These are phyloP conservation scores for Boletales sp. DNA, from an alignment of 768 basidiomycete species.

Conservation along the genomic window DNA sequence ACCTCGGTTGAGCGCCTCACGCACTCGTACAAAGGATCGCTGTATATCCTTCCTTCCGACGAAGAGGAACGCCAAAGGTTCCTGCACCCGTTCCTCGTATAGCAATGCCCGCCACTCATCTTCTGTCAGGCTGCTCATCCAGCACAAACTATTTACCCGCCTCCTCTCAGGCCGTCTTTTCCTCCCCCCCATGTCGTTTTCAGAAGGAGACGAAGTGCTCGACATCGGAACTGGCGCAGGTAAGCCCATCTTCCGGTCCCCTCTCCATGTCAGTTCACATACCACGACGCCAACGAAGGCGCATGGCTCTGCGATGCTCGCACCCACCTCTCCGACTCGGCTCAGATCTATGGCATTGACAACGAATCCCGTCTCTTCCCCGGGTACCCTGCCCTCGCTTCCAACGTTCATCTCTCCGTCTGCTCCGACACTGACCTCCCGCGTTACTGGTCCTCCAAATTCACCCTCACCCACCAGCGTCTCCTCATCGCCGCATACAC, in stretches of 20 bases:
- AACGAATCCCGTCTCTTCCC: constrained; percentile 24
- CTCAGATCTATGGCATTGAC: constrained; percentile 24
- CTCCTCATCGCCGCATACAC: constrained; percentile 29
- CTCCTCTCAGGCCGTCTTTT: constrained; percentile 21
- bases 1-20: constrained; percentile 8
- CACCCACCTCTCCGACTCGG: constrained; percentile 11
- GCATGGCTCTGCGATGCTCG: constrained; percentile 22
- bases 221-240: constrained; percentile 22
- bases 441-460: constrained; percentile 26
- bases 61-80: constrained; percentile 26
- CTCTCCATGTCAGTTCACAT: background rate
- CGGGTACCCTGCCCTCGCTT: background rate
- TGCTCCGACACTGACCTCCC: constrained; percentile 29
- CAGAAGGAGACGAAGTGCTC: constrained; percentile 17
- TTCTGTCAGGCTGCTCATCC: constrained; percentile 6
- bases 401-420: constrained; percentile 20
- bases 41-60: constrained; percentile 24
- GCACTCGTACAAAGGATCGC: constrained; percentile 18
- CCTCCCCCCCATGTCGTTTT: constrained; percentile 13
- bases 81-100: too few relatives aligned
- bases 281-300: background rate
- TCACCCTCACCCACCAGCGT: constrained; percentile 32
- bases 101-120: background rate
- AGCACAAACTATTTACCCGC: constrained; percentile 20
- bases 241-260: background rate